phyloP scores from a whole-genome alignment of 2,329 filamentous ascomycete genomes.

The Piedraia hortae region DNA sequence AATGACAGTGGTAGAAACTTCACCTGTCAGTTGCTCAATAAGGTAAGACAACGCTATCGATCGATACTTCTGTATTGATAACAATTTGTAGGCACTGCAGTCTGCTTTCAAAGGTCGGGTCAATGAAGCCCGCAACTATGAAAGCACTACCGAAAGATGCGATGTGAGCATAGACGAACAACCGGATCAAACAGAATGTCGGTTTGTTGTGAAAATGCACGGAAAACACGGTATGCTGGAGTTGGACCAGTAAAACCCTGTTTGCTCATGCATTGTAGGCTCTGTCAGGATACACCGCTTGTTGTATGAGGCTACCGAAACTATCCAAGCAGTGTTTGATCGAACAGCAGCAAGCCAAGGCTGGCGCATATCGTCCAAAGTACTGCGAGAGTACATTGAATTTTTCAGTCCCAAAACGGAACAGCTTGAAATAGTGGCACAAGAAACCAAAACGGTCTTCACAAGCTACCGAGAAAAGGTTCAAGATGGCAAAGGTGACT shows the following conservation, averaged over 20 bases:
- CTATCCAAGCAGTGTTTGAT: conserved; percentile 52
- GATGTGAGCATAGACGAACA: conserved; percentile 49
- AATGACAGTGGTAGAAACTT: conserved; percentile 21
- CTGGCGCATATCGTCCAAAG: conserved; percentile 46
- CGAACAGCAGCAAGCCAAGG: conserved; percentile 34
- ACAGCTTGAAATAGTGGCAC: conserved; percentile 50
- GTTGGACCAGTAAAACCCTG: neutral
- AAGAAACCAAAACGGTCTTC: conserved; percentile 41
- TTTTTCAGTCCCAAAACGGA: conserved; percentile 60
- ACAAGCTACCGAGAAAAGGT: conserved; percentile 63
- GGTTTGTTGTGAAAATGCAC: conserved; percentile 44
- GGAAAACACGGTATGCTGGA: conserved; percentile 35
- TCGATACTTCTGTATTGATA: neutral
- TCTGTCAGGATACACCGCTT: conserved; percentile 53
- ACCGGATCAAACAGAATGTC: conserved; percentile 36
- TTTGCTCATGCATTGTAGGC: conserved; percentile 17
- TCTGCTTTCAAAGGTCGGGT: conserved; percentile 46
- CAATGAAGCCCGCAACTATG: conserved; percentile 34
- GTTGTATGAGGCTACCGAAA: conserved; percentile 45
- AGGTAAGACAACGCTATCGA: too few relatives aligned
- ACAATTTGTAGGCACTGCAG: conserved; percentile 20
- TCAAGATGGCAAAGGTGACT: conserved; percentile 32
- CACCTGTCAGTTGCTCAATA: conserved; percentile 48
- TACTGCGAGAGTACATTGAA: conserved; percentile 47
- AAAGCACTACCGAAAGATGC: conserved; percentile 44